Evolutionary conservation across 176 grass and related monocot genomes (phyloP), one percentile per base, ranked within the genome.

Genomic region (Avena eriantha): DNA sequence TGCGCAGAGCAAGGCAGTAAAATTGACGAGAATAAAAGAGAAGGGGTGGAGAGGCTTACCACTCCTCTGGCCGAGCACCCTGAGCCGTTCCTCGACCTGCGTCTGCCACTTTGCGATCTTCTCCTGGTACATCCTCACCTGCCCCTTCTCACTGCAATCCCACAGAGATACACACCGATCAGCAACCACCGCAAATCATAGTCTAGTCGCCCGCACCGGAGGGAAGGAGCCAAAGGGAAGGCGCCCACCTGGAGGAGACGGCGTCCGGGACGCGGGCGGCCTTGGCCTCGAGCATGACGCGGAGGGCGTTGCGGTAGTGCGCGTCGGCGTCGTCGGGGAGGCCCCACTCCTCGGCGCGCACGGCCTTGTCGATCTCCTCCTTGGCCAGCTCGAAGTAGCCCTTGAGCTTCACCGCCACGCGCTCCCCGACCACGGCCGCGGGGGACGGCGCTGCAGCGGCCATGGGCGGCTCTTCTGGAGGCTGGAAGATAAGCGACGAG

Each of bases 321-420:
- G 88, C 75, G 19, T 87, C 35, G 46, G 96, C 96, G 60, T 96
- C 94, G 15, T 94, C 92, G 10, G 90, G 78, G 71, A 96, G 83
- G 0, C 92, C 92, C 92, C 93, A 94, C 88, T 98, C 96, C 92
- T 98, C 96, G 35, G 92, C 87, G 69, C 92, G 92, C 47, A 98
- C 88, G 49, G 96, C 96, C 87, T 96, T 98, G 82, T 98, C 90
- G 88, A 96, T 98, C 92, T 94, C 92, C 90, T 98, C 90, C 82
- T 98, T 98, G 61, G 96, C 96, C 70, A 98, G 86, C 35, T 96
- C 96, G 86, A 98, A 98, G 86, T 98, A 98, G 3, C 93, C 96
- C 92, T 76, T 96, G 41, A 98, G 90, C 89, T 94, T 98, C 53
- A 98, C 81, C 35, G 88, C 93, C 46, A 92, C 93, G 79, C 96